Evolutionary conservation across 2,329 filamentous ascomycete genomes (phyloP).

Genomic region (Aspergillus bombycis): DNA sequence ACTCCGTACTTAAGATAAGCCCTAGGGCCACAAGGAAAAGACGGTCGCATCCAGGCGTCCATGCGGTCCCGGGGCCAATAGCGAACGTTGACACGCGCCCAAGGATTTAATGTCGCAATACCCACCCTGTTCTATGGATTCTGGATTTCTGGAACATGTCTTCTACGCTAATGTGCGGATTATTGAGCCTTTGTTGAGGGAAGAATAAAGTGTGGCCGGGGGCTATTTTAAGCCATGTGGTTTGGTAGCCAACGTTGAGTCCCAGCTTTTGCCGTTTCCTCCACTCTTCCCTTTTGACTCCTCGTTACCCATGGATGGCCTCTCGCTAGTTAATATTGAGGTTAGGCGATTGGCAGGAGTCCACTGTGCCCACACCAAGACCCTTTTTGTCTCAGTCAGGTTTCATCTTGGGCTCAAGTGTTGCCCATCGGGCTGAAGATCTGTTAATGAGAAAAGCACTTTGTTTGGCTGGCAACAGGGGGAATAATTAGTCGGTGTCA

Average conservation of each 20-base stretch:
- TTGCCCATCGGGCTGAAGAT: background rate
- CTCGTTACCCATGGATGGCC: background rate
- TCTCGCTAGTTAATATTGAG: background rate
- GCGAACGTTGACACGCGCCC: too few species aligned
- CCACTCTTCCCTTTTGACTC: too few species aligned
- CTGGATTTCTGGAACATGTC: too few species aligned
- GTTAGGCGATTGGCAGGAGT: background rate
- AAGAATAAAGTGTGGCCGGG: too few species aligned
- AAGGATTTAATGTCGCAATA: too few species aligned
- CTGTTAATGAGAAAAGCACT: background rate
- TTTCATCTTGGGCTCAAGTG: background rate
- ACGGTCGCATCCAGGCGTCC: background rate
- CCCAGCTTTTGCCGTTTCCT: background rate
- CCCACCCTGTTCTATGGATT: too few species aligned
- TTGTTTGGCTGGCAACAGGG: background rate
- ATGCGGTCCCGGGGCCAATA: too few species aligned
- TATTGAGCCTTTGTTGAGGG: background rate
- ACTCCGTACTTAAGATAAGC: too few species aligned
- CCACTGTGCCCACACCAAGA: background rate
- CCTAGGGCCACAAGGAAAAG: background rate
- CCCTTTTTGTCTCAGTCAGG: background rate
- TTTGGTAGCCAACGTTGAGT: background rate
- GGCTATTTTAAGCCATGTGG: background rate
- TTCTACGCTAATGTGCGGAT: background rate
- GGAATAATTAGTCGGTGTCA: too few species aligned